Percentiles rank a stretch among this genome's conserved stretches.
These are phyloP conservation scores for Leccinum boreale DNA, from an alignment of 768 basidiomycete species.

Conservation along the genomic window DNA sequence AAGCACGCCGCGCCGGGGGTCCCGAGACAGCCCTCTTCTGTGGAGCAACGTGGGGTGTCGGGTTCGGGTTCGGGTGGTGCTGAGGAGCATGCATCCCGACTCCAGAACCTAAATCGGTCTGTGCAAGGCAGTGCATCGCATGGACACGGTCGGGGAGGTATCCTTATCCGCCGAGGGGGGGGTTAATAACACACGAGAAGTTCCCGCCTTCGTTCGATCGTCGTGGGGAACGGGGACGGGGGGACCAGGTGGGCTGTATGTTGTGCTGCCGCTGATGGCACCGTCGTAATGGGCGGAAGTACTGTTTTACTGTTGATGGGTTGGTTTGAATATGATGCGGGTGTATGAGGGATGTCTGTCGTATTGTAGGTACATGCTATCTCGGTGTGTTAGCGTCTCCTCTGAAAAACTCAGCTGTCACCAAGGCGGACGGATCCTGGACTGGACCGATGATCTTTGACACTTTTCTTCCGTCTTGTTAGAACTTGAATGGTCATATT, in stretches of 20 bases:
- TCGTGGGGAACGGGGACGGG: constrained; percentile 34
- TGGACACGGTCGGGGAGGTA: constrained; percentile 36
- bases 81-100: not conserved
- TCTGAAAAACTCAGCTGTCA: too few species aligned
- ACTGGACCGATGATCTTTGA: too few species aligned
- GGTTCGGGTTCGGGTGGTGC: not conserved
- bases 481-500: too few species aligned
- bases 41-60: not conserved
- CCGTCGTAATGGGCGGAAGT: constrained; percentile 1
- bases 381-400: too few species aligned
- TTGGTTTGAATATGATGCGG: too few species aligned
- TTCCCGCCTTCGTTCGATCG: constrained; percentile 20
- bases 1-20: not conserved
- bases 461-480: too few species aligned
- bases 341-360: not conserved
- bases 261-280: not conserved
- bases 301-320: not conserved
- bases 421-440: too few species aligned
- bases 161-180: constrained; percentile 22
- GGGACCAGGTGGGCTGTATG: not conserved
- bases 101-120: constrained; percentile 1
- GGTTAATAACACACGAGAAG: constrained; percentile 24
- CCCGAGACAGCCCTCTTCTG: not conserved
- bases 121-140: constrained; percentile 27
- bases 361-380: not conserved